A percentile compares a stretch with the other conserved stretches of the same genome.
Conservation (phyloP, 2,329 filamentous ascomycete genomes). For the Colletotrichum gigasporum region DNA sequence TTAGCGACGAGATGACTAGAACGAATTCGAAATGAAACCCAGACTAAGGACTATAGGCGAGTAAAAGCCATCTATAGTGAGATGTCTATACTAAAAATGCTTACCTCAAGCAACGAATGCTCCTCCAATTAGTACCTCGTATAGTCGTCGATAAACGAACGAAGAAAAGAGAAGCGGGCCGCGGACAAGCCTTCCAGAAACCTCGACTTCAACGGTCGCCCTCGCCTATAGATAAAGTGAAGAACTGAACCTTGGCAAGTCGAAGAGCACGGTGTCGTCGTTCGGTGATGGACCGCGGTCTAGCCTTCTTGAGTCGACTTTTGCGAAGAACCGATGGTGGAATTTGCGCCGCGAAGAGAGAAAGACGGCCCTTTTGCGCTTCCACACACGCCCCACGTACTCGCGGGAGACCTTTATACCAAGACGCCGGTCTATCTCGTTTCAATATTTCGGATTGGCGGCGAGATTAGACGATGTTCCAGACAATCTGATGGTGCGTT, state of each 20-base stretch:
- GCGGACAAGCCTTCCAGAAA: not conserved
- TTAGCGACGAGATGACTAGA: too few species aligned
- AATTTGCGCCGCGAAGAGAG: not conserved
- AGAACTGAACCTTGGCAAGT: not conserved
- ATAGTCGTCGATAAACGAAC: not conserved
- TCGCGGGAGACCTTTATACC: conserved; percentile 19
- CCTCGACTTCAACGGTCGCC: conserved; percentile 18
- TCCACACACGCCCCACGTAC: conserved; percentile 12
- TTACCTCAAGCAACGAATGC: not conserved
- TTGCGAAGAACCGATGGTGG: conserved; percentile 22
- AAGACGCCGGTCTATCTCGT: conserved; percentile 20
- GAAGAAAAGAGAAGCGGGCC: not conserved
- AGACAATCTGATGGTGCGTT: conserved; percentile 19
- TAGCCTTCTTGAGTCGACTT: conserved; percentile 8
- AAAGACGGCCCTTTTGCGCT: not conserved
- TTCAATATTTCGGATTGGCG: conserved; percentile 18
- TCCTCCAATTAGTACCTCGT: not conserved
- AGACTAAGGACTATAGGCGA: too few species aligned
- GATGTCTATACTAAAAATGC: not conserved
- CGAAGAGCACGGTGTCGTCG: conserved; percentile 21
- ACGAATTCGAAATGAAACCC: too few species aligned
- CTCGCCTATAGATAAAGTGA: conserved; percentile 23
- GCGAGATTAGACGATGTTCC: conserved; percentile 21
- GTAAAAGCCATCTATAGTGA: not conserved
- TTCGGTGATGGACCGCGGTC: conserved; percentile 20